A percentile compares a stretch with the other conserved stretches of the same genome.
Evolutionary conservation across 345 rosid genomes (phyloP).

Genomic region (Erucastrum elatum): DNA sequence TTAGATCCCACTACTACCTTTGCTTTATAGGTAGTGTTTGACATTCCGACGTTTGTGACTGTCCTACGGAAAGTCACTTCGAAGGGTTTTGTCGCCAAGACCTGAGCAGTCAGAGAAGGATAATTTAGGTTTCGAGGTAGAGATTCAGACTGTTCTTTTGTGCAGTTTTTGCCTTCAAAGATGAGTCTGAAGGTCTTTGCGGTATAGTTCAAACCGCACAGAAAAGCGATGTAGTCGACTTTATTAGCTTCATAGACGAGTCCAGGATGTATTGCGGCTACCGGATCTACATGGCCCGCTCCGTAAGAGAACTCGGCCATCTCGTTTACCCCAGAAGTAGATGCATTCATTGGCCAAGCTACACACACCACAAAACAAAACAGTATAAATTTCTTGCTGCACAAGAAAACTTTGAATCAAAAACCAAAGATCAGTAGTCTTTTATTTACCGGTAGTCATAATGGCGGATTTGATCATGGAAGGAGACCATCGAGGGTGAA

Average conservation of each 20-base stretch:
- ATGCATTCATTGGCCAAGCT: constrained; percentile 41
- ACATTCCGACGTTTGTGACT: constrained; percentile 60
- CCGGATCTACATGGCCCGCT: constrained; percentile 44
- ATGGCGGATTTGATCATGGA: constrained; percentile 49
- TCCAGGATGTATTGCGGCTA: constrained; percentile 40
- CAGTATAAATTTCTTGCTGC: background rate
- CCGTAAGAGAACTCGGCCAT: constrained; percentile 36
- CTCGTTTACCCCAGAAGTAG: background rate
- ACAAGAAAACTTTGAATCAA: no score
- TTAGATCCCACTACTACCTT: constrained; percentile 16
- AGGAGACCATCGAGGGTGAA: constrained; percentile 61
- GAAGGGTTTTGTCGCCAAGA: constrained; percentile 22
- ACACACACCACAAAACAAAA: background rate
- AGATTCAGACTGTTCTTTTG: constrained; percentile 7
- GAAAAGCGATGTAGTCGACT: constrained; percentile 32
- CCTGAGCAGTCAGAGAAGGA: constrained; percentile 47
- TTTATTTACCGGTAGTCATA: constrained; percentile 46
- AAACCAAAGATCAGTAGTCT: no score
- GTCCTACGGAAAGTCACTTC: constrained; percentile 43
- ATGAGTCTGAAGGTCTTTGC: constrained; percentile 20
- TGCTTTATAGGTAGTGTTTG: constrained; percentile 48
- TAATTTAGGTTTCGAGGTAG: constrained; percentile 51
- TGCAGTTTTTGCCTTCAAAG: constrained; percentile 42
- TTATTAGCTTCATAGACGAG: constrained; percentile 39
- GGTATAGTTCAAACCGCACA: constrained; percentile 37